Evolutionary conservation across 352 stramenopile species (phyloP).

Genomic region (Saprolegnia diclina): DNA sequence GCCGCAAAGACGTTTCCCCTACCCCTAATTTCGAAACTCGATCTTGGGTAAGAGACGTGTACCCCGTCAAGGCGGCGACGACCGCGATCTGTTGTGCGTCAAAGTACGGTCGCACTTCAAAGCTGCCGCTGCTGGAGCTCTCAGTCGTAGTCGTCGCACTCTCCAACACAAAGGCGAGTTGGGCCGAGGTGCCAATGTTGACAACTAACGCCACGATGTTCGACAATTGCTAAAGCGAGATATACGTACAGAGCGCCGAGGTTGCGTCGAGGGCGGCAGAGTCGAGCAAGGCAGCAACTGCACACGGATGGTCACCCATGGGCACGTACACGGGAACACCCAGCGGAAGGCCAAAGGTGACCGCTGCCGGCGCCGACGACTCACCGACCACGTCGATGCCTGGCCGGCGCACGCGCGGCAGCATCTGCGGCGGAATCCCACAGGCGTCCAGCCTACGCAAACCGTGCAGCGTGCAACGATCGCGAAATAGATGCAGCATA

Average conservation of each 20-base stretch:
- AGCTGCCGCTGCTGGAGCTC: constrained; percentile 31
- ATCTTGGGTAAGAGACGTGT: no score
- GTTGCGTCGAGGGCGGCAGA: constrained; percentile 32
- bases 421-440: constrained; percentile 47
- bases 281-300: constrained; percentile 49
- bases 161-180: constrained; percentile 62
- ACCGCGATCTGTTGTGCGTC: constrained; percentile 53
- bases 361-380: not conserved
- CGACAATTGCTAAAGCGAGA: not conserved
- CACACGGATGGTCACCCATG: constrained; percentile 77
- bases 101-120: constrained; percentile 72
- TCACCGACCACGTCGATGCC: constrained; percentile 43
- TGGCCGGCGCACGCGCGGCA: constrained; percentile 53
- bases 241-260: constrained; percentile 38
- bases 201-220: constrained; percentile 40
- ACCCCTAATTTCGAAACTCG: no score
- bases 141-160: not conserved
- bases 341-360: constrained; percentile 33
- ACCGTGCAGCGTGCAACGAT: not conserved
- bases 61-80: constrained; percentile 71
- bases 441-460: constrained; percentile 45
- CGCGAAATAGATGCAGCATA: constrained; percentile 26
- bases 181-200: constrained; percentile 77
- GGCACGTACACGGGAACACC: constrained; percentile 44
- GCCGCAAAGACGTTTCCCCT: constrained; percentile 70